Evolutionary conservation across 495 filamentous ascomycete species (phyloP), one percentile per base, ranked within the genome.

Genomic region (Talaromyces adpressus): DNA sequence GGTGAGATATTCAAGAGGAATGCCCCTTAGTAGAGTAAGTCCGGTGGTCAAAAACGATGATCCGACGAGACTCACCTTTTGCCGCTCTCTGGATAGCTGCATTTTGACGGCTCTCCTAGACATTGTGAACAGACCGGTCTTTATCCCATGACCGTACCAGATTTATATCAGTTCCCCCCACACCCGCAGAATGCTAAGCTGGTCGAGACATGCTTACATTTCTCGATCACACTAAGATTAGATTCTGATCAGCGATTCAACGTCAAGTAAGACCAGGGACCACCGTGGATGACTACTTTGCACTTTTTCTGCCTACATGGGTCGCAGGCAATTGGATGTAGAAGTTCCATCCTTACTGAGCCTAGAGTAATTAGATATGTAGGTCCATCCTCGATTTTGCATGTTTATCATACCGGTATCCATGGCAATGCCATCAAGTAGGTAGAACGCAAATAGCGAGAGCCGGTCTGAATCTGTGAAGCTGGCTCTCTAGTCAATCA

Each of bases 81-180:
- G 39, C 70, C 71, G 63, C 65, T 72, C 58, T 72, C 71, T 1
- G 68, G 71, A 51, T 73, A 73, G 14, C 59, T 62, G 57, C 71
- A 73, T 67, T 66, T 69, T 0, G 68, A 71, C 25, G 68, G 70
- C 29, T 71, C 68, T 18, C 47, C 62, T n/a, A 63, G 62, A 64
- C 71, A 73, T 54, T 72, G 70, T n/a, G 68, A 69, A 47, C 71
- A 73, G 30, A 57, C 65, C 1, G 71, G 71, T 6, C 71, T 71
- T 22, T 61, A 41, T 9, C 6, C 12, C 52, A 8, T 30, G 34
- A 25, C 52, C 9, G 20, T 27, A 3, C 18, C 25, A 27, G 14
- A 18, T n/a, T 56, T 36, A 25, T 20, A 23, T 64, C 59, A 64
- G 64, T 27, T n/a, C 41, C 18, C 41, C n/a, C 18, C n/a, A 7